A percentile compares a stretch with the other conserved stretches of the same genome.
phyloP scores from a whole-genome alignment of 2,329 filamentous ascomycete species.

The Lachnellula subtilissima region DNA sequence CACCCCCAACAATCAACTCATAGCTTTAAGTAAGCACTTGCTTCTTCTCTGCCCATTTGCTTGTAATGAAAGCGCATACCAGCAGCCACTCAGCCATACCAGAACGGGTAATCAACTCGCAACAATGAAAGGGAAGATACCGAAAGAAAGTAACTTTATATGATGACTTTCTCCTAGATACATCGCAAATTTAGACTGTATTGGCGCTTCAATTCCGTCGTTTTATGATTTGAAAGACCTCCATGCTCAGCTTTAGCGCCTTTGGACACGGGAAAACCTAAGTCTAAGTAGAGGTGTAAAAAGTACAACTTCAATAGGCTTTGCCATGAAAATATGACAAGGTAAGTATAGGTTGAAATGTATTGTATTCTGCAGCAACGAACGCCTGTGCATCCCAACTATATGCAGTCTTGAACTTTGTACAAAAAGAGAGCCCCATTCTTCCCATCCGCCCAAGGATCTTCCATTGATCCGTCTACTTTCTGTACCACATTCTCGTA shows the following conservation, averaged over 20 bases:
- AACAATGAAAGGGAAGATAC: too few species aligned
- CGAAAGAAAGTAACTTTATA: too few species aligned
- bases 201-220: too few species aligned
- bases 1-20: conserved; percentile 32
- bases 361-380: conserved; percentile 10
- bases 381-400: conserved; percentile 24
- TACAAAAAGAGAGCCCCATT: conserved; percentile 20
- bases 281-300: too few species aligned
- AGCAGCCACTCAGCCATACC: conserved; percentile 33
- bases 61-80: rapidly evolving
- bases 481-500: conserved; percentile 51
- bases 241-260: too few species aligned
- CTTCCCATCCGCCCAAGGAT: not conserved
- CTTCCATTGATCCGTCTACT: conserved; percentile 34
- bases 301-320: not conserved
- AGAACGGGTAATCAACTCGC: too few species aligned
- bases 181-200: too few species aligned
- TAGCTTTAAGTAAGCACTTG: conserved; percentile 45
- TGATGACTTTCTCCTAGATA: too few species aligned
- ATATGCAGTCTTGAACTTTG: conserved; percentile 25
- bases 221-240: too few species aligned
- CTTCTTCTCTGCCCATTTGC: conserved; percentile 36
- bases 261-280: too few species aligned
- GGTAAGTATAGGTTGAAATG: not conserved
- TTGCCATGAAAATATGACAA: not conserved